Base-by-base conservation (phyloP, 139 green algal genomes). In the Trebouxia sp. region DNA sequence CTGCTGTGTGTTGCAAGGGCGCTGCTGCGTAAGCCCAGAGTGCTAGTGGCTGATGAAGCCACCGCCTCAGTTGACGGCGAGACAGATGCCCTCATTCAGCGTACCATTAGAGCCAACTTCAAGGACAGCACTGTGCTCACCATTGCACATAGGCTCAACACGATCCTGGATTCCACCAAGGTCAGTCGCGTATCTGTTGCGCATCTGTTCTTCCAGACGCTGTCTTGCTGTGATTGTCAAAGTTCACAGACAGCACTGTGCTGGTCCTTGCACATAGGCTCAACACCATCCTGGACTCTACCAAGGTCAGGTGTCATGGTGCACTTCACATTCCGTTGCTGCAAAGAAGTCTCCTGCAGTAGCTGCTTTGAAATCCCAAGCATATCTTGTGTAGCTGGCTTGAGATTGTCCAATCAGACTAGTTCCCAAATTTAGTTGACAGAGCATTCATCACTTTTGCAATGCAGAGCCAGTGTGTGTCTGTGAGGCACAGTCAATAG, bases 11-110 rank as follows among this genome's bases (percentile, higher is more conserved):
- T 98, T 37, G 94, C 93, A 3, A 84, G 95, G 50, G 69, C 45
- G 47, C 83, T 75, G 65, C 47, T n/a, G 85, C 39, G 32, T 47
- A 87, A 69, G 72, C 72, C 72, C 20, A 83, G 43, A 82, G 83
- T 99, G 37, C 83, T 98, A n/a, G 94, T 98, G 84, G 85, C 97
- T 70, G 96, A 99, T 80, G 96, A 97, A 88, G 96, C 96, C 6
- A 99, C 96, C 28, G 93, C 95, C 30, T 88, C 81, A 8, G 93
- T 98, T 30, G 96, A 99, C 81, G 79, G 90, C 26, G 91, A 95
- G 76, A 98, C 92, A 10, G 93, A 97, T 62, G 87, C 91, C 8
- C 83, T 88, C 35, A 93, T 91, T 72, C 95, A 99, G 88, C 83
- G 80, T 12, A 93, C 93, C 69, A 94, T 99, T 47, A 87, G 94